Evolutionary conservation across 129 eudicot genomes (phyloP).

Genomic region (Artemisia argyi): DNA sequence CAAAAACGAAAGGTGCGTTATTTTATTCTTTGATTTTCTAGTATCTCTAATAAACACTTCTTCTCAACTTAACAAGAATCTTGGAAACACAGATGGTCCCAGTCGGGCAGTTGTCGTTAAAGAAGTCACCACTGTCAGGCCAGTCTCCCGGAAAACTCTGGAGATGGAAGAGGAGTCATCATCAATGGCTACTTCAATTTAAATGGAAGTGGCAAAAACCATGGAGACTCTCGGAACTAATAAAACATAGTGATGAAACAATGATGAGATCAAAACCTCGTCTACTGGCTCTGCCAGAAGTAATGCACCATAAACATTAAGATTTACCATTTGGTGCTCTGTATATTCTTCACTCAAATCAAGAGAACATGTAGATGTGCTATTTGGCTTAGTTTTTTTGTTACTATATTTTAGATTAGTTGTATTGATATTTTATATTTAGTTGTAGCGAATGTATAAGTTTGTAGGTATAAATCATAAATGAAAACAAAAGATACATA

Average conservation of each 20-base stretch:
- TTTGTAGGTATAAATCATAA: slow-evolving; percentile 17
- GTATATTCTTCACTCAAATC: slow-evolving; percentile 14
- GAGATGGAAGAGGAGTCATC: slow-evolving; percentile 99
- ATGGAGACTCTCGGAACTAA: slow-evolving; percentile 88
- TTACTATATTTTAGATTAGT: slow-evolving; percentile 9
- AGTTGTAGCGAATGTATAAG: slow-evolving; percentile 19
- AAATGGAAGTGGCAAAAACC: slow-evolving; percentile 99
- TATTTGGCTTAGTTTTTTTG: background rate
- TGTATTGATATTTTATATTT: slow-evolving; percentile 23
- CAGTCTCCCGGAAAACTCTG: slow-evolving; percentile 80
- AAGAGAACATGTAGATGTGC: slow-evolving; percentile 24
- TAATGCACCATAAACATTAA: slow-evolving; percentile 47
- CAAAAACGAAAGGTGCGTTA: slow-evolving; percentile 75
- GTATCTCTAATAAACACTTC: background rate
- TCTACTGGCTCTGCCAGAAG: slow-evolving; percentile 55
- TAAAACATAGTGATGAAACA: slow-evolving; percentile 83
- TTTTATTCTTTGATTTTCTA: slow-evolving; percentile 8
- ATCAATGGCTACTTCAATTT: slow-evolving; percentile 95
- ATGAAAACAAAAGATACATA: slow-evolving; percentile 24
- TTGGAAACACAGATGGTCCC: slow-evolving; percentile 74
- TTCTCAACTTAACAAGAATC: background rate
- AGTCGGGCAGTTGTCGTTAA: slow-evolving; percentile 70
- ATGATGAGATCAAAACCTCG: slow-evolving; percentile 68
- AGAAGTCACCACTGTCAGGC: slow-evolving; percentile 55
- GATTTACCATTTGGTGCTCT: slow-evolving; percentile 25